phyloP scores from a whole-genome alignment of 805 yeast species.

The Kazachstania viticola region DNA sequence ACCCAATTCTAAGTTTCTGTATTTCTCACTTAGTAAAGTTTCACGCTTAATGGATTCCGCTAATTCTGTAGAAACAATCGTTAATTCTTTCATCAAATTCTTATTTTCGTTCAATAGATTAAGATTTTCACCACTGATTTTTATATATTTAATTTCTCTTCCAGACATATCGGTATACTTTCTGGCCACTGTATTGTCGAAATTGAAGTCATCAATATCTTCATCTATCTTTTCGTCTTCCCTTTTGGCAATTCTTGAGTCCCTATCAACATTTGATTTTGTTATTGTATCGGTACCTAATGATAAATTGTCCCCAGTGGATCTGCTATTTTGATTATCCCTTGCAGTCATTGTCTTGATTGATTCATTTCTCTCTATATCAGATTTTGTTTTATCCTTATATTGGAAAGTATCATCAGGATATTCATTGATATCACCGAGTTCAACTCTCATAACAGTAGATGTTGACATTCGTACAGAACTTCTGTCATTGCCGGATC shows the following conservation, averaged over 20 bases:
- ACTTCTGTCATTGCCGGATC: neutral
- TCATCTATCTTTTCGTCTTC: neutral
- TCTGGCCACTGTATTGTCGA: conserved; percentile 11
- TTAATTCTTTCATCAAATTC: conserved; percentile 49
- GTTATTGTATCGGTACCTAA: no score
- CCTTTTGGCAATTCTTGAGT: neutral
- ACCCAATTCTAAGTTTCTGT: conserved; percentile 8
- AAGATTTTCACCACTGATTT: conserved; percentile 48
- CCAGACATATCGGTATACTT: conserved; percentile 4
- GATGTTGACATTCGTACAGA: neutral
- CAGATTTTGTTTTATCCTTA: neutral
- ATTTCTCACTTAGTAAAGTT: conserved; percentile 40
- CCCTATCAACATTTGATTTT: no score
- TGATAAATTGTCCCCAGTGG: no score
- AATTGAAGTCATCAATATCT: conserved; percentile 14
- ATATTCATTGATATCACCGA: no score
- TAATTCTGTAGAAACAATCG: conserved; percentile 57
- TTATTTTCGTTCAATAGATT: conserved; percentile 50
- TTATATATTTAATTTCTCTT: conserved; percentile 10
- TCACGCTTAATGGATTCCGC: conserved; percentile 66
- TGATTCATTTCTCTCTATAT: neutral
- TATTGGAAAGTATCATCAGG: conserved; percentile 8
- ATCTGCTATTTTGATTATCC: no score
- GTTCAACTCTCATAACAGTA: no score
- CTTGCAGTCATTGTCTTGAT: no score